A percentile compares a stretch with the other conserved stretches of the same genome.
Evolutionary conservation across 163 green algal genomes (phyloP).

Genomic region (Scenedesmus sp.): DNA sequence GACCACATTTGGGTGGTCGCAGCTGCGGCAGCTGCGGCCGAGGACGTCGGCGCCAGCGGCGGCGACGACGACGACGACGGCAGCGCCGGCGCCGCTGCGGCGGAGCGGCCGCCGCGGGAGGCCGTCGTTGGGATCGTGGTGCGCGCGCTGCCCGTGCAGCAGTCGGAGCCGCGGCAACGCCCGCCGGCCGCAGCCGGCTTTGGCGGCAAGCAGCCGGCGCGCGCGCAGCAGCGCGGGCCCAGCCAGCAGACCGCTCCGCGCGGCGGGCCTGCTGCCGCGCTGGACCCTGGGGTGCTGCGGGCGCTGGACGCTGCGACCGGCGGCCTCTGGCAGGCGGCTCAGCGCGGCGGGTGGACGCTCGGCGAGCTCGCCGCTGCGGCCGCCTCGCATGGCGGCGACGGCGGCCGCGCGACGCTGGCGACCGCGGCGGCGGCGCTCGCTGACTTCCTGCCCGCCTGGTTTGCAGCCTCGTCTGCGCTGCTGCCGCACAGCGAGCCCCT

Average conservation of each 20-base stretch:
- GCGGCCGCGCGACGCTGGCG: too few species aligned
- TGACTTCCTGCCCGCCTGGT: background rate
- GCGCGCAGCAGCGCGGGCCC: constrained; percentile 1
- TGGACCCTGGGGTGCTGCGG: background rate
- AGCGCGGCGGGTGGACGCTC: constrained; percentile 8
- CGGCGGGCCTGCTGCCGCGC: too few species aligned
- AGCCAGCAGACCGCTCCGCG: constrained; percentile 10
- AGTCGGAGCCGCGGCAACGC: background rate
- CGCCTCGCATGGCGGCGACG: background rate
- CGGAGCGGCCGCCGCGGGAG: too few species aligned
- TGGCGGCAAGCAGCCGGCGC: constrained; percentile 2
- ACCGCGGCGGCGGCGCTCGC: too few species aligned
- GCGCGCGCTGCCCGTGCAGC: too few species aligned
- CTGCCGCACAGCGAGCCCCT: constrained; percentile 17
- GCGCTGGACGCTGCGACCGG: constrained; percentile 11
- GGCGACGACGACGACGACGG: too few species aligned
- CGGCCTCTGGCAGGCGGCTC: constrained; percentile 12
- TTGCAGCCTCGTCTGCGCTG: background rate
- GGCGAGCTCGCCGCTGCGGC: constrained; percentile 19
- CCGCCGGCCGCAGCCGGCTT: background rate
- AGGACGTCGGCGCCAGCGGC: constrained; percentile 5
- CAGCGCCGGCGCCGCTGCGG: too few species aligned
- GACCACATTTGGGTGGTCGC: constrained; percentile 20
- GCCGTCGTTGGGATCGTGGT: too few species aligned
- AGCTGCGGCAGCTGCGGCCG: background rate